These are phyloP conservation scores for Ophiobolus disseminans DNA, from an alignment of 2,329 filamentous ascomycete species.

Conservation along the genomic window DNA sequence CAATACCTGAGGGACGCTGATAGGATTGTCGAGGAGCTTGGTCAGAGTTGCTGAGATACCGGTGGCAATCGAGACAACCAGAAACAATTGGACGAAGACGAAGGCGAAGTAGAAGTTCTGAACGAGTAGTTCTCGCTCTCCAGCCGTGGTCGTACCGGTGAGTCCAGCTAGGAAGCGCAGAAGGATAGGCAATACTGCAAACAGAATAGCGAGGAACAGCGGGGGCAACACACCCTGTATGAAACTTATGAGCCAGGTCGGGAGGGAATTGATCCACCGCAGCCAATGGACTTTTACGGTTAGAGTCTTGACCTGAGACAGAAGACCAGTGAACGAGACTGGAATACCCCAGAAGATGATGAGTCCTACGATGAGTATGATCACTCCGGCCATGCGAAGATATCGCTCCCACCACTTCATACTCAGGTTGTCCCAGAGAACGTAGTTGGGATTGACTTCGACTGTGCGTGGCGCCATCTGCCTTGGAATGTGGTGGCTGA, in stretches of 20 bases:
- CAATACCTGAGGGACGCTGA: constrained; percentile 72
- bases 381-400: constrained; percentile 71
- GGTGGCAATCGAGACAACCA: constrained; percentile 86
- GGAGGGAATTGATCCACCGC: constrained; percentile 69
- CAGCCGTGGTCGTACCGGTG: constrained; percentile 83
- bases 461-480: constrained; percentile 92
- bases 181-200: constrained; percentile 81
- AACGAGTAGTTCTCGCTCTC: constrained; percentile 79
- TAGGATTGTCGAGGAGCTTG: constrained; percentile 69
- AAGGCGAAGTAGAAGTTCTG: constrained; percentile 94
- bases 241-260: constrained; percentile 67
- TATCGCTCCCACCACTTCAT: constrained; percentile 94
- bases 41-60: constrained; percentile 72
- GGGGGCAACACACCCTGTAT: constrained; percentile 89
- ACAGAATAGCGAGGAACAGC: constrained; percentile 74
- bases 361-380: constrained; percentile 73
- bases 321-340: constrained; percentile 82
- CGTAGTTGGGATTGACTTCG: constrained; percentile 92
- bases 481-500: constrained; percentile 88
- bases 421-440: constrained; percentile 97
- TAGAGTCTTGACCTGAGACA: constrained; percentile 78
- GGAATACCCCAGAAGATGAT: constrained; percentile 90
- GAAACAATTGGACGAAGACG: constrained; percentile 91
- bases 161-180: constrained; percentile 74
- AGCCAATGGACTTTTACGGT: constrained; percentile 73